These are phyloP conservation scores for Hapsidospora chrysogenum DNA, from an alignment of 495 filamentous ascomycete genomes.

Conservation along the genomic window DNA sequence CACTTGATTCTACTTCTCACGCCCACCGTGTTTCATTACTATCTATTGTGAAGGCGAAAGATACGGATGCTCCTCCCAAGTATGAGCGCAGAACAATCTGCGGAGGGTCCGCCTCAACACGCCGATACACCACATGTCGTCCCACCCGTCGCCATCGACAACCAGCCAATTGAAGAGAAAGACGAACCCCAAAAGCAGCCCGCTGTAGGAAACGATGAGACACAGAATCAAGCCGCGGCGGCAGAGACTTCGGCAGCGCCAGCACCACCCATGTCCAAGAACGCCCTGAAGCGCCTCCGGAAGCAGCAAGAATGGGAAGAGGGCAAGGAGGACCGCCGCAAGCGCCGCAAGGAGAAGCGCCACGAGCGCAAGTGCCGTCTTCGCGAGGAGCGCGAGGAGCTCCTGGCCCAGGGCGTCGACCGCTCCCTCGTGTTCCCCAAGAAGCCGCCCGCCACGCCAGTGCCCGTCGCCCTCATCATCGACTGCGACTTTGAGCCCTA, in stretches of 20 bases:
- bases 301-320: slow-evolving; percentile 51
- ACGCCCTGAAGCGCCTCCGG: slow-evolving; percentile 56
- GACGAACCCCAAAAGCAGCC: not conserved
- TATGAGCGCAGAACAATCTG: not conserved
- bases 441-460: slow-evolving; percentile 21
- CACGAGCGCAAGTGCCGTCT: slow-evolving; percentile 45
- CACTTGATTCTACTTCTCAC: no score
- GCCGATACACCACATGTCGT: no score
- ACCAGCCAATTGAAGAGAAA: no score
- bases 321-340: slow-evolving; percentile 49
- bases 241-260: not conserved
- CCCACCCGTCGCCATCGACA: no score
- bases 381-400: slow-evolving; percentile 18
- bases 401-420: slow-evolving; percentile 20
- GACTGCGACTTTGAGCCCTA: slow-evolving; percentile 86
- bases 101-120: not conserved
- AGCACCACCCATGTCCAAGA: slow-evolving; percentile 48
- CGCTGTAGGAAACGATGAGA: not conserved
- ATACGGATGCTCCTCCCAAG: no score
- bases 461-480: slow-evolving; percentile 66
- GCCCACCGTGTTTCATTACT: no score
- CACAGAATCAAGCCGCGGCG: not conserved
- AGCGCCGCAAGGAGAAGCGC: slow-evolving; percentile 53
- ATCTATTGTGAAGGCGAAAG: no score
- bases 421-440: slow-evolving; percentile 10